Percentiles rank a stretch among this genome's conserved stretches.
Evolutionary conservation across 345 rosid genomes (phyloP).

Genomic region (Luvunga scandens): DNA sequence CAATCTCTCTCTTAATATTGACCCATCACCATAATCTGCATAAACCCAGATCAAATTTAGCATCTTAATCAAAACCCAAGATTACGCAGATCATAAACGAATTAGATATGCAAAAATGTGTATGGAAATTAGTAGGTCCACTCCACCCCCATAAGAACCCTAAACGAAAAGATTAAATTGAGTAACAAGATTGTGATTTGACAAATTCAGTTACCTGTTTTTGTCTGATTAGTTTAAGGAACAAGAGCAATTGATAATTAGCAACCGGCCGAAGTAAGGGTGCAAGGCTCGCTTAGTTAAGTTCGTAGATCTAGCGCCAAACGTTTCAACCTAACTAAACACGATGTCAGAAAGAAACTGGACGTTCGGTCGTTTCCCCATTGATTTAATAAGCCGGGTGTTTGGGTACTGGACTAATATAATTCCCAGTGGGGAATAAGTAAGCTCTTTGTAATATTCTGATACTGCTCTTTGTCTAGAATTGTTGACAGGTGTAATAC

Average conservation of each 20-base stretch:
- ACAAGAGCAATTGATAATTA: neutral
- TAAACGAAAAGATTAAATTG: neutral
- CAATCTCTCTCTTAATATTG: neutral
- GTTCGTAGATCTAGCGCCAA: neutral
- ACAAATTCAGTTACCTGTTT: neutral
- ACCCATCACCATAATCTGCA: constrained; percentile 5
- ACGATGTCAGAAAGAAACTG: neutral
- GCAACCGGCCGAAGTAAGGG: neutral
- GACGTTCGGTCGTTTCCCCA: neutral
- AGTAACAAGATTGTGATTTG: neutral
- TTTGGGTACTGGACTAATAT: neutral
- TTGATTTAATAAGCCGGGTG: neutral
- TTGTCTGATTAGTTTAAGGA: neutral
- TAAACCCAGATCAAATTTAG: constrained; percentile 9
- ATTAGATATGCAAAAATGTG: neutral
- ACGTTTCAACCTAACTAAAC: neutral
- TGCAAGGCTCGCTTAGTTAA: neutral
- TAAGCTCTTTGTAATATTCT: too few species aligned
- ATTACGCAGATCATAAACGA: constrained; percentile 2
- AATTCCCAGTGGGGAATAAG: neutral
- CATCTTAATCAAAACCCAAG: neutral
- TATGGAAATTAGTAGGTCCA: neutral
- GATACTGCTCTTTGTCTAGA: neutral
- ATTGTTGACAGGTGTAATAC: too few species aligned
- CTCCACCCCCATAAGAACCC: neutral